Conservation (phyloP, 2,329 filamentous ascomycete species). For the Penicillium vulpinum region DNA sequence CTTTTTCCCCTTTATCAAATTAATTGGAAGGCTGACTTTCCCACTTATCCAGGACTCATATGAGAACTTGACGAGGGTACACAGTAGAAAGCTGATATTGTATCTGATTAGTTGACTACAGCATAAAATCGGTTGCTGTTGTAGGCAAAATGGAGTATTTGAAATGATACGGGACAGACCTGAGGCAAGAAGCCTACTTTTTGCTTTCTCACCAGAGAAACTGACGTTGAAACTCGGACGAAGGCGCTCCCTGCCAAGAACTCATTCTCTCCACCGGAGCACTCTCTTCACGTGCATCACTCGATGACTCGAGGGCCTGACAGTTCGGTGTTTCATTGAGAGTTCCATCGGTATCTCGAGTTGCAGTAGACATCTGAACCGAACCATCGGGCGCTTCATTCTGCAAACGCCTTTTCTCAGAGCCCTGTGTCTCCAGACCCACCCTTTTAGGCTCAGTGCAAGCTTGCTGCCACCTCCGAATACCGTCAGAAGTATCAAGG, state of each 20-base stretch:
- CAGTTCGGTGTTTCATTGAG: not conserved
- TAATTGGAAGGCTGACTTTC: too few relatives aligned
- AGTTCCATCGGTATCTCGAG: not conserved
- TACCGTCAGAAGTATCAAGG: constrained; percentile 33
- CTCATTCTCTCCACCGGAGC: constrained; percentile 17
- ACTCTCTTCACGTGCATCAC: not conserved
- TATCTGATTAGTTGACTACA: not conserved
- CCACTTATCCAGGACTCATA: too few relatives aligned
- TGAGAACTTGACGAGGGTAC: too few relatives aligned
- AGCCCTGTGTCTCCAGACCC: not conserved
- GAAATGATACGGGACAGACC: not conserved
- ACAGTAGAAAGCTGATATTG: too few relatives aligned
- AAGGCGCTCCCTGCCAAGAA: constrained; percentile 33
- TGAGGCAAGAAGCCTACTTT: not conserved
- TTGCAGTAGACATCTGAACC: not conserved
- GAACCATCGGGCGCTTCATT: not conserved
- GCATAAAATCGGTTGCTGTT: not conserved
- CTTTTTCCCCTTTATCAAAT: too few relatives aligned
- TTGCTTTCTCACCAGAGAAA: constrained; percentile 33
- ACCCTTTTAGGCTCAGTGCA: constrained; percentile 11
- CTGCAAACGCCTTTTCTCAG: not conserved
- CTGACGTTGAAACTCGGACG: constrained; percentile 32
- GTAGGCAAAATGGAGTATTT: not conserved
- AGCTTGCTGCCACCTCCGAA: constrained; percentile 40
- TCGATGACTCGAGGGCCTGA: not conserved